These are phyloP conservation scores for Pseudopyrenochaeta lycopersici DNA, from an alignment of 2,329 filamentous ascomycete genomes.

Conservation along the genomic window DNA sequence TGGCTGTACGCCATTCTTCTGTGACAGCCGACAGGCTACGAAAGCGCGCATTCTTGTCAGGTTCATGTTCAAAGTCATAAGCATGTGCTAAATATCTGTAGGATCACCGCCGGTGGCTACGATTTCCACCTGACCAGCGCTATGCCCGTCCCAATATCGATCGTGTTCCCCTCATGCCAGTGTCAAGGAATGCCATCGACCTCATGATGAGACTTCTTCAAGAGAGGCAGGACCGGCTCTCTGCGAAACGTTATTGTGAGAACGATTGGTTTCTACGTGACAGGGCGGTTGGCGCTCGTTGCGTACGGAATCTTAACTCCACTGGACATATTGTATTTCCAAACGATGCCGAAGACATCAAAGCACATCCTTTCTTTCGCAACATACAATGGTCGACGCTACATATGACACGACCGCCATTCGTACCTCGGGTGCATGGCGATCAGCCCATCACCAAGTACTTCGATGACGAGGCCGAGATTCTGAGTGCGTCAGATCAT, in stretches of 20 bases:
- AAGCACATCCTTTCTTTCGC: conserved; percentile 84
- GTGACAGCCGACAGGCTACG: conserved; percentile 81
- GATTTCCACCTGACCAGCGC: conserved; percentile 69
- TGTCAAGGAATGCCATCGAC: conserved; percentile 78
- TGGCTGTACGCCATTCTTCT: conserved; percentile 88
- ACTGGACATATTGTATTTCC: conserved; percentile 75
- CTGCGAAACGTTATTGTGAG: conserved; percentile 75
- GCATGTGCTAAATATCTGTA: conserved; percentile 46
- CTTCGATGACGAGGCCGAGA: conserved; percentile 83
- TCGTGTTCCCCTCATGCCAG: conserved; percentile 53
- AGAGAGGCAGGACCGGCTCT: conserved; percentile 79
- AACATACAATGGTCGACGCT: conserved; percentile 80
- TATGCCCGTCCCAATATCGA: conserved; percentile 62
- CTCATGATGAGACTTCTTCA: conserved; percentile 77
- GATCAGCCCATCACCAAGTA: conserved; percentile 74
- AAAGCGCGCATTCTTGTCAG: conserved; percentile 84
- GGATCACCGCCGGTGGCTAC: conserved; percentile 75
- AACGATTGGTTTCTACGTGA: conserved; percentile 62
- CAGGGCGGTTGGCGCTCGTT: conserved; percentile 32
- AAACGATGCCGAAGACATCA: conserved; percentile 89
- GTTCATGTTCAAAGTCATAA: conserved; percentile 4
- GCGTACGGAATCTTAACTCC: conserved; percentile 44
- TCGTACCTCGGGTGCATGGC: conserved; percentile 74
- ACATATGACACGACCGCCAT: conserved; percentile 76
- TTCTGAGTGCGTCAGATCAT: conserved; percentile 56